Base-by-base conservation (phyloP, 306 rosid species). In the Citrullus colocynthis region DNA sequence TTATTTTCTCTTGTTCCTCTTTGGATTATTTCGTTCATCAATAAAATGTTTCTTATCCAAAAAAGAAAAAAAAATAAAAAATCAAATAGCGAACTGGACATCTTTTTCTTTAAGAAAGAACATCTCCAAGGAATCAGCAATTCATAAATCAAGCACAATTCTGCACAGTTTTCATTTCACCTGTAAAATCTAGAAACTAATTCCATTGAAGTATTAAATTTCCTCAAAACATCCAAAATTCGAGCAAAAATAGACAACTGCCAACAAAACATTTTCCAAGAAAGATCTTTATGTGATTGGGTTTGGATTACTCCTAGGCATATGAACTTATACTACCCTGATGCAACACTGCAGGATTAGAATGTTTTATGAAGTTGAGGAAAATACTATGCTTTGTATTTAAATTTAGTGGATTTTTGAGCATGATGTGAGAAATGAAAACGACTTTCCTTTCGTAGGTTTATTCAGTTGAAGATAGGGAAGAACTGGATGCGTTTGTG, bases 401-500 rank as follows among this genome's bases (percentile, higher is more conserved):
- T 48, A 37, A 71, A 34, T 71, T 45, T 7, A 6, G 76, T 48
- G n/a, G 21, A 71, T 71, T 10, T 12, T 71, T 48, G 21, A 71
- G 20, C 76, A 41, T 48, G 13, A 71, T 52, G 11, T 20, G 42
- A 20, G 10, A 67, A 70, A 21, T 24, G 28, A 66, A 45, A 48
- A 2, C 4, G 60, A 45, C 37, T 37, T 49, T 48, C 24, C 37
- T 72, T 72, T 86, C 80, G 60, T 82, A 95, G 98, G 96, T 95
- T 74, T 90, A 89, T 81, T 2, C 97, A 16, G 92, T 92, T 83
- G 84, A 73, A 72, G 86, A 81, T 39, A 72, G 79, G 82, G 45
- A 77, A 59, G 97, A 87, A 79, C 82, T 95, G 88, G 83, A 90
- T 14, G 21, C 65, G 67, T 88, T 85, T 87, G 97, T 95, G 74